Base-by-base conservation (phyloP, 257 asterid species). In the Solanum chmielewskii region DNA sequence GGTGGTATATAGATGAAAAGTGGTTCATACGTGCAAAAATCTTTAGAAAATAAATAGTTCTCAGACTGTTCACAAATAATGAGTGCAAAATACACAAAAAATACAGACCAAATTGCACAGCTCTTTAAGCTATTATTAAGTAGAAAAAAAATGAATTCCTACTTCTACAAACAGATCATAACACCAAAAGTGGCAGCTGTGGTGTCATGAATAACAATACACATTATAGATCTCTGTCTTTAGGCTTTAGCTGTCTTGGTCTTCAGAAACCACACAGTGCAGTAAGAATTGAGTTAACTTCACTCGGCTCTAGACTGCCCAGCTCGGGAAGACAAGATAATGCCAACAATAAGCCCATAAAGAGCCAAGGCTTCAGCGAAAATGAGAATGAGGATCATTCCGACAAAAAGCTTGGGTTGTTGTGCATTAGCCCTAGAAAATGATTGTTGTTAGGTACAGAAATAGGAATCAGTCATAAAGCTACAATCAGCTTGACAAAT, bases 231-330 rank as follows among this genome's bases (percentile, higher is more conserved):
- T 80, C 31, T 42, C 2, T 44, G 64, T 25, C n/a, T 35, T 71
- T 20, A 35, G 49, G 81, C 47, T 39, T 75, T n/a, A 39, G 83
- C 83, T 27, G 68, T 60, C 66, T 47, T 78, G 84, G 62, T 27
- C 64, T 45, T 45, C 64, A 14, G 10, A 45, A 78, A 66, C 20
- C 16, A 9, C 84, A 47, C 66, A 45, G 2, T 5, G 10, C 8
- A 10, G 42, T 15, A 78, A 10, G 84, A 25, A 78, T 45, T 42
- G 66, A 16, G 42, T 78, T 9, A 78, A 45, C 10, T 70, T 90
- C 90, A 94, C 87, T 93, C 95, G 39, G 97, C 97, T 89, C 97
- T 91, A 47, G 97, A 94, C 88, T 94, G 97, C 86, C 95, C 97
- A 62, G 97, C 97, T 66, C 97, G 90, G 11, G 97, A 94, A 88